These are phyloP conservation scores for Boletus subcaerulescens DNA, from an alignment of 768 basidiomycete genomes.

Conservation along the genomic window DNA sequence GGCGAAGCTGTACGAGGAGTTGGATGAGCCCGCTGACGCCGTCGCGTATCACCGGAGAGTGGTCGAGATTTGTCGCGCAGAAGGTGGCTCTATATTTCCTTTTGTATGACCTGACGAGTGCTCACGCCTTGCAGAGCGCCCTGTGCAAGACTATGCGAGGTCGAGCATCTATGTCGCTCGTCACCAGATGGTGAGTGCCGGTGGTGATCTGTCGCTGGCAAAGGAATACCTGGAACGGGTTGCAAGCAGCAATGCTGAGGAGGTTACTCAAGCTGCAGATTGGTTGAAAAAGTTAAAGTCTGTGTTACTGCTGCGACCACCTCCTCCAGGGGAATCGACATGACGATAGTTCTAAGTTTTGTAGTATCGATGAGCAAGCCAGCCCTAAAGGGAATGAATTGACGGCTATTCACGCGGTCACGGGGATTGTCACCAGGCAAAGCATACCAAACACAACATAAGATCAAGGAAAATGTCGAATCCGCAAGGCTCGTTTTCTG, in stretches of 20 bases:
- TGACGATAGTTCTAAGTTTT: background rate
- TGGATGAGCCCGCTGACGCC: constrained; percentile 67
- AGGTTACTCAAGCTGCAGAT: constrained; percentile 71
- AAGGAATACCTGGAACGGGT: constrained; percentile 71
- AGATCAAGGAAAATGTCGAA: constrained; percentile 35
- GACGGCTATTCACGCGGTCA: constrained; percentile 36
- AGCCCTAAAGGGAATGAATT: constrained; percentile 30
- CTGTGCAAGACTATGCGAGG: constrained; percentile 75
- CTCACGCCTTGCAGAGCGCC: constrained; percentile 44
- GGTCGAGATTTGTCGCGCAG: constrained; percentile 56
- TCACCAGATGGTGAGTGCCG: constrained; percentile 61
- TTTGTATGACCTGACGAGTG: background rate
- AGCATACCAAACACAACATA: constrained; percentile 38
- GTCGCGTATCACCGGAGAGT: constrained; percentile 79
- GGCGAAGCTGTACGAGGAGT: constrained; percentile 63
- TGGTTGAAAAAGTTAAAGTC: constrained; percentile 58
- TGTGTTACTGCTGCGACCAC: constrained; percentile 25
- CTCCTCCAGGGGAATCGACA: background rate
- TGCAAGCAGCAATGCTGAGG: constrained; percentile 76
- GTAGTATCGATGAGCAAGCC: constrained; percentile 5
- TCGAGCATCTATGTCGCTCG: constrained; percentile 85
- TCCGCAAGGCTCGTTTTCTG: constrained; percentile 26
- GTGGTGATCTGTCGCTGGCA: constrained; percentile 68
- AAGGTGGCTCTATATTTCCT: constrained; percentile 37
- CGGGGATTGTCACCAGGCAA: constrained; percentile 34